Conservation (phyloP, 768 basidiomycete genomes). For the Lyophyllum shimeji region DNA sequence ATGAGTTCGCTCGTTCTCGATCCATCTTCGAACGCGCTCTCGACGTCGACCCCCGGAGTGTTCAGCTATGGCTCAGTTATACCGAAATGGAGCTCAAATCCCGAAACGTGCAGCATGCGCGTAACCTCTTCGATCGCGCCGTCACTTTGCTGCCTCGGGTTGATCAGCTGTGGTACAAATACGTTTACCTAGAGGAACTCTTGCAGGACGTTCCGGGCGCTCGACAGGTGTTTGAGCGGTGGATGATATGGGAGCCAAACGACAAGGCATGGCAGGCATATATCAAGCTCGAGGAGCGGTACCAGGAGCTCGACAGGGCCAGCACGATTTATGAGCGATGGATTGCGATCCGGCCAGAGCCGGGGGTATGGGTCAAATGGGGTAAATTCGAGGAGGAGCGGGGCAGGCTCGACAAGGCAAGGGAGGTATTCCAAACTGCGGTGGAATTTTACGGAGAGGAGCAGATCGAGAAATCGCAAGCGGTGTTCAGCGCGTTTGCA, state of each 20-base stretch:
- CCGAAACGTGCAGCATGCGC: conserved; percentile 94
- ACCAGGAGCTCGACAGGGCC: conserved; percentile 88
- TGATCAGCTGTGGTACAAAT: conserved; percentile 99
- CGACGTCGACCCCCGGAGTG: conserved; percentile 88
- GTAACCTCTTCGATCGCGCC: conserved; percentile 95
- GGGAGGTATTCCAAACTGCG: conserved; percentile 89
- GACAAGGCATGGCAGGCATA: conserved; percentile 99
- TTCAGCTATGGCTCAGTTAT: conserved; percentile 92
- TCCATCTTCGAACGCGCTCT: conserved; percentile 97
- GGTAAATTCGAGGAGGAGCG: conserved; percentile 88
- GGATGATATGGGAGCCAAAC: conserved; percentile 99
- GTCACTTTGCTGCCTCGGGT: conserved; percentile 95
- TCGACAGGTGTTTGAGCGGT: conserved; percentile 96
- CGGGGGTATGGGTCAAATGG: conserved; percentile 82
- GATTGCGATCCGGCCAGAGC: conserved; percentile 75
- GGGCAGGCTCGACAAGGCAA: conserved; percentile 67
- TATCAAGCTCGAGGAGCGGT: conserved; percentile 95
- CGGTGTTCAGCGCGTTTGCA: conserved; percentile 89
- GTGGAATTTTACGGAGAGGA: conserved; percentile 89
- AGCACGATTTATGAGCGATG: conserved; percentile 92
- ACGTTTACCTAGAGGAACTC: conserved; percentile 96
- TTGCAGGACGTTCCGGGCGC: conserved; percentile 95
- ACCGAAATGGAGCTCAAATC: conserved; percentile 98
- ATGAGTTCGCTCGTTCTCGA: conserved; percentile 91
- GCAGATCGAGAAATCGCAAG: conserved; percentile 94